Percentiles rank a stretch among this genome's conserved stretches.
phyloP scores from a whole-genome alignment of 371 early-diverging fungal genomes.

The Dentiscutata heterogama region DNA sequence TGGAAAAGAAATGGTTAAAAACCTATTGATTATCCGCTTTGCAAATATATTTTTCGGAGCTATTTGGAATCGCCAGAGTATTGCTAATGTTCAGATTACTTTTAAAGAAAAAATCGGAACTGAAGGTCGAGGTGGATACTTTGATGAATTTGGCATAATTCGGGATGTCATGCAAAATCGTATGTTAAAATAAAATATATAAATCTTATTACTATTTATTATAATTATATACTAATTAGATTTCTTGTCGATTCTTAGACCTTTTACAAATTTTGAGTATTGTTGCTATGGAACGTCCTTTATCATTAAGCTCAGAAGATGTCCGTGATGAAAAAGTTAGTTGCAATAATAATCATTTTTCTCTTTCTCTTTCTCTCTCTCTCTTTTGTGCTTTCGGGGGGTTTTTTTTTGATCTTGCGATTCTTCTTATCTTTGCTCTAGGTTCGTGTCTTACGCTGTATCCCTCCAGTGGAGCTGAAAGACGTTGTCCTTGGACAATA shows the following conservation, averaged over 20 bases:
- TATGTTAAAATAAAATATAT: conserved; percentile 55
- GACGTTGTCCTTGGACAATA: conserved; percentile 95
- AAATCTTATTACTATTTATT: not conserved
- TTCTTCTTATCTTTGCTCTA: conserved; percentile 40
- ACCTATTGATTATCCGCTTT: conserved; percentile 93
- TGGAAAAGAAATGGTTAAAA: conserved; percentile 99
- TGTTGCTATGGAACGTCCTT: conserved; percentile 95
- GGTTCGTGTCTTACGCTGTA: conserved; percentile 88
- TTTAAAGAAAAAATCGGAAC: conserved; percentile 99
- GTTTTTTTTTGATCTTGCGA: conserved; percentile 26
- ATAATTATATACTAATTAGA: not conserved
- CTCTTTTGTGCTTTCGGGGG: no score
- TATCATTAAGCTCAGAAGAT: conserved; percentile 86
- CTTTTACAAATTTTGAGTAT: conserved; percentile 92
- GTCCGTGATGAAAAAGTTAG: conserved; percentile 90
- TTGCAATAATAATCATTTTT: conserved; percentile 7
- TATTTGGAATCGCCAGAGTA: conserved; percentile 90
- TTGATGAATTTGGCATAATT: conserved; percentile 99
- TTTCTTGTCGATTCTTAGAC: conserved; percentile 58
- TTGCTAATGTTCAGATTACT: conserved; percentile 97
- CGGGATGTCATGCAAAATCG: conserved; percentile 99
- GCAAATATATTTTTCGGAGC: conserved; percentile 95
- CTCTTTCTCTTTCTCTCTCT: not conserved
- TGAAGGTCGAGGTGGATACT: conserved; percentile 99
- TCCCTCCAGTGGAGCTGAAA: conserved; percentile 78